Evolutionary conservation across 768 basidiomycete species (phyloP), one percentile per base, ranked within the genome.

Genomic region (Russula compacta): DNA sequence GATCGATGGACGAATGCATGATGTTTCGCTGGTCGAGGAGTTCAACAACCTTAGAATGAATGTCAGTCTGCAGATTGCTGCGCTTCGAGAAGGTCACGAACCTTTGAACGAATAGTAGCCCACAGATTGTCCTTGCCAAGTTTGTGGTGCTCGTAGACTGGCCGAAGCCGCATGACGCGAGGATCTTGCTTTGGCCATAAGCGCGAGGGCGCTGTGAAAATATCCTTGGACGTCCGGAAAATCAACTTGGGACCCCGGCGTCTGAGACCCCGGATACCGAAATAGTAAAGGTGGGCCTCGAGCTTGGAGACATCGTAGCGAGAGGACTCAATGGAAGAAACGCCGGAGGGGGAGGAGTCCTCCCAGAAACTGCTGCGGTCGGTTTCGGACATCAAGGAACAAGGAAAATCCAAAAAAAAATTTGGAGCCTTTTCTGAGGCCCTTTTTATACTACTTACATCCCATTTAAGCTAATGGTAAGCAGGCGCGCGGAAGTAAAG

Each of bases 1-100:
- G 51, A n/a, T 64, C 59, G 17, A 64, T 36, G 12, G 59, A 56
- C 2, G 59, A 21, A 24, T 33, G 36, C 44, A 17, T 14, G 43
- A 64, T 60, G 5, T 56, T 11, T 46, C 14, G 35, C 29, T 47
- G 2, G 49, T 50, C 15, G 49, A 64, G 63, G 32, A 60, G 51
- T 38, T 36, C 15, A 24, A 56, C 63, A 53, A 40, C 32, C 63
- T 64, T 46, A 36, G 32, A 56, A 60, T 17, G 19, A 43, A 24
- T 43, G 33, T 58, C 39, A 58, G 57, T 43, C 49, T n/a, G n/a
- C 24, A 42, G 39, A 50, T 21, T 49, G 36, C 38, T 32, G 6
- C n/a, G 39, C 48, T 21, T 33, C n/a, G 39, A 58, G 39, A 58
- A 21, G 39, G 39, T 33, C 56, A 57, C 38, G 29, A 33, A 57